Evolutionary conservation across 345 rosid species (phyloP), one percentile per base, ranked within the genome.

Genomic region (Litchi chinensis): DNA sequence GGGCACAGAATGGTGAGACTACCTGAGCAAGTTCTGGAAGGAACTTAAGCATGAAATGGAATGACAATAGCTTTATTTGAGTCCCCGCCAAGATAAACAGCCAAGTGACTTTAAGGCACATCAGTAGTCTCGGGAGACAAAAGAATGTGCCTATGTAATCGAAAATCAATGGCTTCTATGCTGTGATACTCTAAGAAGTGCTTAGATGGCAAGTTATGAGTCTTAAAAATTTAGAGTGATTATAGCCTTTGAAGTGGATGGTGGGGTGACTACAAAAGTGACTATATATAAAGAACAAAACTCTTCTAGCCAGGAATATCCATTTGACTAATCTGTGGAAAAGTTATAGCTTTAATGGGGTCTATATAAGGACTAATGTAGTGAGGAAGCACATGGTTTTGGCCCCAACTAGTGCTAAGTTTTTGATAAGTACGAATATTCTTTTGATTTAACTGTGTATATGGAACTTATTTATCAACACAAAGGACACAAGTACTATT

Each of bases 341-440:
- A 44, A 63, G 77, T 44, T 56, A 63, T 56, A 62, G 24, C 39
- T 62, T 41, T 40, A 63, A 44, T 74, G 69, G 77, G 60, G 69
- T 63, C 24, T 63, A 63, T 74, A 43, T 43, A 18, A 63, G 13
- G 77, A 28, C 70, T 63, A 7, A 46, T 4, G 10, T 8, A 15
- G 24, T 74, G 60, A 44, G 26, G 26, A 63, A 63, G 18, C 77
- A 74, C 77, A 26, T 63, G 62, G 77, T 46, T 63, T 74, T 74
- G 77, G 59, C 59, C 43, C 67, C 77, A 63, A 28, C 8, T 16
- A 44, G 10, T 43, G 28, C 28, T 26, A 26, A 26, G 39, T 24
- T 59, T 41, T 15, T 12, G 37, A 60, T 73, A 73, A 0, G 44
- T 19, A 59, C 11, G 68, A 18, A 26, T 62, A 43, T 63, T 62